Evolutionary conservation across 1,284 basidiomycete species (phyloP).

Genomic region (Thelephora terrestris): DNA sequence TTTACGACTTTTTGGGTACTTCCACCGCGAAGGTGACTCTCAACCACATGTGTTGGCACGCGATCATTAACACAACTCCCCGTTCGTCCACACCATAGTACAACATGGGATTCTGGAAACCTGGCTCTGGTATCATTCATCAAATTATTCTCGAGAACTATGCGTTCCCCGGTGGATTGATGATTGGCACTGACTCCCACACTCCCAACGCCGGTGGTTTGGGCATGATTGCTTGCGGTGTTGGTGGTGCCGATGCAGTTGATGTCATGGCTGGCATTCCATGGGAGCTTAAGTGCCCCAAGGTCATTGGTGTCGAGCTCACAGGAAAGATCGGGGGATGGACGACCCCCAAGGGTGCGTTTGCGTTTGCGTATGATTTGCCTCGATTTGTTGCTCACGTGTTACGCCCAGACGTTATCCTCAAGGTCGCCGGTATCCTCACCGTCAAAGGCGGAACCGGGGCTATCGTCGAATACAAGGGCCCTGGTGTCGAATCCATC

Average conservation of each 20-base stretch:
- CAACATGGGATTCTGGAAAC: constrained; percentile 99
- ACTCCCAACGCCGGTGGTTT: constrained; percentile 99
- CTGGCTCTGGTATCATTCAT: constrained; percentile 97
- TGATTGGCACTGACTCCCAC: constrained; percentile 99
- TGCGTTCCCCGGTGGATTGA: constrained; percentile 96
- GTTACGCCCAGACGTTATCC: constrained; percentile 68
- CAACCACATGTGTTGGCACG: constrained; percentile 6
- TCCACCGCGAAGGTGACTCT: constrained; percentile 79
- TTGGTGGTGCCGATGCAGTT: constrained; percentile 98
- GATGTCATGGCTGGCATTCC: constrained; percentile 97
- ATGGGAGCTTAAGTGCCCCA: constrained; percentile 99
- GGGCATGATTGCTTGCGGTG: constrained; percentile 98
- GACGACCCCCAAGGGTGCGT: constrained; percentile 93
- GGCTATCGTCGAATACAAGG: constrained; percentile 93
- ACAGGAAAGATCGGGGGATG: constrained; percentile 94
- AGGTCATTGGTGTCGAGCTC: constrained; percentile 96
- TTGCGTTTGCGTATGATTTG: constrained; percentile 1
- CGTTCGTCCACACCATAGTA: constrained; percentile 40
- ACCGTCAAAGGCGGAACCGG: constrained; percentile 98
- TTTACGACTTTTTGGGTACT: constrained; percentile 98
- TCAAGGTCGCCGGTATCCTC: constrained; percentile 95
- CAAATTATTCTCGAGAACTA: constrained; percentile 99
- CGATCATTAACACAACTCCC: constrained; percentile 1
- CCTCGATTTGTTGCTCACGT: constrained; percentile 4
- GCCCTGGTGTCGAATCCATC: constrained; percentile 89